phyloP scores from a whole-genome alignment of 768 basidiomycete genomes.

The Coprinopsis sp. region DNA sequence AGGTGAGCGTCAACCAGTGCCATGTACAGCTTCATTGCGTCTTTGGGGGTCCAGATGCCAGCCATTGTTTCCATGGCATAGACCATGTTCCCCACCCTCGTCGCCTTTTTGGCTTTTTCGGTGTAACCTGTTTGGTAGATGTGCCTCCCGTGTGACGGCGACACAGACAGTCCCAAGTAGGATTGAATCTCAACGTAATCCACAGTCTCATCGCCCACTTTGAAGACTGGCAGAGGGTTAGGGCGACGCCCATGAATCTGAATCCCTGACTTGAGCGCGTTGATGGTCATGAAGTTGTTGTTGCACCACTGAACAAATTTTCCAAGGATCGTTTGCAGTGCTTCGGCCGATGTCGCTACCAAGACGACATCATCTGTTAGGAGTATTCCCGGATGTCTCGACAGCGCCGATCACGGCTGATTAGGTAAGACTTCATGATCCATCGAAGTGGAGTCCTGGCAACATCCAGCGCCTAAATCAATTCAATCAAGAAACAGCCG shows the following conservation, averaged over 20 bases:
- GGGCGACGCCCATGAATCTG: constrained; percentile 13
- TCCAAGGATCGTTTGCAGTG: constrained; percentile 16
- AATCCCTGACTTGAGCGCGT: constrained; percentile 17
- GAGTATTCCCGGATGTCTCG: too few relatives aligned
- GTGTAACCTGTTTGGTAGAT: neutral
- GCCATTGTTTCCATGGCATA: neutral
- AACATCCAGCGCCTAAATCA: too few relatives aligned
- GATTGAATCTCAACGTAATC: constrained; percentile 7
- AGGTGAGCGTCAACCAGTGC: neutral
- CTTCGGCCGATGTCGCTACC: constrained; percentile 14
- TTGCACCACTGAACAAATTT: constrained; percentile 18
- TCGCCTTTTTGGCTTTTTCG: neutral
- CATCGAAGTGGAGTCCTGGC: too few relatives aligned
- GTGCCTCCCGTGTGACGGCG: neutral
- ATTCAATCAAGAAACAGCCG: too few relatives aligned
- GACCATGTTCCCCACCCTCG: neutral
- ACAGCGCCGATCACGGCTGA: too few relatives aligned
- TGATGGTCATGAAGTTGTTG: constrained; percentile 22
- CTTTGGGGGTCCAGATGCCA: neutral
- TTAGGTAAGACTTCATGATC: too few relatives aligned
- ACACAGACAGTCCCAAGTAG: constrained; percentile 14
- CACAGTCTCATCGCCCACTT: constrained; percentile 5
- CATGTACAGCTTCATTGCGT: neutral
- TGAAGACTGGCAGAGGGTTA: neutral
- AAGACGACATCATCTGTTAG: constrained; percentile 23